Conservation (phyloP, 2,329 filamentous ascomycete species). For the Gnomoniopsis sp. region DNA sequence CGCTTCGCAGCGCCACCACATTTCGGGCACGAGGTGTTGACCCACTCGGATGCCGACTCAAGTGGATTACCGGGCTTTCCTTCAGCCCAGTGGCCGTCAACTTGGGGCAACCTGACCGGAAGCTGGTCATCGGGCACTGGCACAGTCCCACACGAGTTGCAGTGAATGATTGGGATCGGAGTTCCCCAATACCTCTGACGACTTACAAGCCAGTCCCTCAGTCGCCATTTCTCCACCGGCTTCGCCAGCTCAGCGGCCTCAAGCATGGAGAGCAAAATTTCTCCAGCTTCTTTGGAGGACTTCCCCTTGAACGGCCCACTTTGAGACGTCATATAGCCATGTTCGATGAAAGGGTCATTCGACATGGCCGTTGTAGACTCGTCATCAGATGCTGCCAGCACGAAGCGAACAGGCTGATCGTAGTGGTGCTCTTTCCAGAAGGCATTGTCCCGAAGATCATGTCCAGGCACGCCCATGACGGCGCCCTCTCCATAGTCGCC, state of each 20-base stretch:
- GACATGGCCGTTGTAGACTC: slow-evolving; percentile 40
- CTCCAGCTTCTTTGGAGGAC: slow-evolving; percentile 58
- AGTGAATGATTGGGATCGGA: slow-evolving; percentile 87
- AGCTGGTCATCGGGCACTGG: slow-evolving; percentile 74
- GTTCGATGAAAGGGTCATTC: slow-evolving; percentile 57
- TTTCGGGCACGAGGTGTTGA: slow-evolving; percentile 71
- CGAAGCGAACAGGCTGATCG: slow-evolving; percentile 58
- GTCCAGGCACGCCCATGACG: slow-evolving; percentile 88
- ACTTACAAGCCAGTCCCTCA: slow-evolving; percentile 87
- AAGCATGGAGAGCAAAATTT: slow-evolving; percentile 57
- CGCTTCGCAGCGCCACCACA: slow-evolving; percentile 69
- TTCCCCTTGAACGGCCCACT: slow-evolving; percentile 65
- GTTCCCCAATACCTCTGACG: slow-evolving; percentile 92
- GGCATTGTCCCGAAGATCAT: slow-evolving; percentile 72
- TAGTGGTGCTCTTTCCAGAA: slow-evolving; percentile 75
- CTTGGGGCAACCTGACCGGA: slow-evolving; percentile 70
- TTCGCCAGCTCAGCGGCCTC: slow-evolving; percentile 56
- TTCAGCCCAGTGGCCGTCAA: slow-evolving; percentile 65
- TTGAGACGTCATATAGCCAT: slow-evolving; percentile 64
- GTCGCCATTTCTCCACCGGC: slow-evolving; percentile 69
- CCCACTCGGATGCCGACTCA: slow-evolving; percentile 68
- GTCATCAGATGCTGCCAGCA: slow-evolving; percentile 53
- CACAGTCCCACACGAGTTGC: slow-evolving; percentile 70
- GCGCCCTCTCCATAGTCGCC: slow-evolving; percentile 84
- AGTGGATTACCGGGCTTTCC: slow-evolving; percentile 75